These are phyloP conservation scores for Ceratorhiza oryzae-sativae DNA, from an alignment of 1,284 basidiomycete genomes.

Conservation along the genomic window DNA sequence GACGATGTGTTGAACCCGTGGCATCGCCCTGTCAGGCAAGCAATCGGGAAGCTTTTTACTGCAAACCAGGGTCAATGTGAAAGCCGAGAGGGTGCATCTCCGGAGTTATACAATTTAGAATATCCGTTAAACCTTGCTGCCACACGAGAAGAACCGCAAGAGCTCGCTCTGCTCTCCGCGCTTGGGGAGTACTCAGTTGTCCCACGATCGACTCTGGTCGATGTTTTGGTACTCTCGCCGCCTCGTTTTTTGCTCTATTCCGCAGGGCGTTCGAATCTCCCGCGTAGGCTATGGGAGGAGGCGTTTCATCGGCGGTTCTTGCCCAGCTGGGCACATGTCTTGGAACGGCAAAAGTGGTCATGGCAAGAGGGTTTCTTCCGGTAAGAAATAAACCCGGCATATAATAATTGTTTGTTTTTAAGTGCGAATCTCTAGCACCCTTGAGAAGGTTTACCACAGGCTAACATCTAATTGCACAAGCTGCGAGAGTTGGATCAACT, in stretches of 20 bases:
- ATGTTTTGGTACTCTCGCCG: conserved; percentile 19
- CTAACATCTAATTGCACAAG: conserved; percentile 63
- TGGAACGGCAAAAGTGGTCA: not conserved
- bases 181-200: conserved; percentile 36
- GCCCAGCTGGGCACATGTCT: conserved; percentile 38
- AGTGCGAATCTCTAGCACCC: conserved; percentile 34
- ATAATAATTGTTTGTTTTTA: no score
- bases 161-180: conserved; percentile 14
- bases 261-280: conserved; percentile 27
- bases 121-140: conserved; percentile 2
- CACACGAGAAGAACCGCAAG: not conserved
- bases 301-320: conserved; percentile 42
- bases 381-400: conserved; percentile 21
- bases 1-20: conserved; percentile 43
- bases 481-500: conserved; percentile 84
- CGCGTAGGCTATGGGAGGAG: conserved; percentile 40
- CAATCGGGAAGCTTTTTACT: conserved; percentile 13
- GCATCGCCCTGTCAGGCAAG: conserved; percentile 39
- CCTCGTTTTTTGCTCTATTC: conserved; percentile 30
- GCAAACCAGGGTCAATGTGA: not conserved
- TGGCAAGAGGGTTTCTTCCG: conserved; percentile 40
- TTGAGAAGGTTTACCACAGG: conserved; percentile 41
- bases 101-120: not conserved
- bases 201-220: conserved; percentile 35
- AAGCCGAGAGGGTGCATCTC: not conserved